A percentile compares a stretch with the other conserved stretches of the same genome.
Conservation (phyloP, 108 stramenopile species). For the Nitzschia palea region DNA sequence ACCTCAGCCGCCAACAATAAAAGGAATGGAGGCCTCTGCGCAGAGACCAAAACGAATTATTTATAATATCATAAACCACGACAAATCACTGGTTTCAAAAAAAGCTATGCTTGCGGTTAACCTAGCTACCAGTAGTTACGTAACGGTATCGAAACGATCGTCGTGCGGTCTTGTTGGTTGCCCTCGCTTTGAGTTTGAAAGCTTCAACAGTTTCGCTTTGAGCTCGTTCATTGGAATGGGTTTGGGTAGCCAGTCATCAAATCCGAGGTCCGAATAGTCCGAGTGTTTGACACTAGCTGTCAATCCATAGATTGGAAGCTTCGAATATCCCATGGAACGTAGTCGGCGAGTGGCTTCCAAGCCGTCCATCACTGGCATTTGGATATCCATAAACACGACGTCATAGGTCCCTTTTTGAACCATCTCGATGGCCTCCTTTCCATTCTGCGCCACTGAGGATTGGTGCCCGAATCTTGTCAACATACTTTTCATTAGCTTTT, state of each 20-base stretch:
- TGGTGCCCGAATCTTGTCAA: conserved; percentile 36
- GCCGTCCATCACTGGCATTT: conserved; percentile 77
- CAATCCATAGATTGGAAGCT: conserved; percentile 37
- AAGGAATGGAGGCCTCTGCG: too few relatives aligned
- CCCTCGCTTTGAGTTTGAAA: not conserved
- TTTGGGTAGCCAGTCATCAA: conserved; percentile 29
- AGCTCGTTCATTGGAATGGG: conserved; percentile 25
- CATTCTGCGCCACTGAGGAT: conserved; percentile 32
- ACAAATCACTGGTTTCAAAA: too few relatives aligned
- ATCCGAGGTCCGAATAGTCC: conserved; percentile 13
- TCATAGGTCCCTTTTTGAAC: conserved; percentile 20
- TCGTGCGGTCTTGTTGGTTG: too few relatives aligned
- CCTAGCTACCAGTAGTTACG: too few relatives aligned
- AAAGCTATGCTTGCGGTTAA: too few relatives aligned
- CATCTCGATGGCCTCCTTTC: conserved; percentile 19
- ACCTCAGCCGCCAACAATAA: too few relatives aligned
- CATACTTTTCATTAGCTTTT: conserved; percentile 40
- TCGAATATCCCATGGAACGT: conserved; percentile 1
- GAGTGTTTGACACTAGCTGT: conserved; percentile 38
- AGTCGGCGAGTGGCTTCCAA: conserved; percentile 33
- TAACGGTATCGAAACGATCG: too few relatives aligned
- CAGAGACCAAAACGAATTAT: too few relatives aligned
- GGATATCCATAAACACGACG: conserved; percentile 66
- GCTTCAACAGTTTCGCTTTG: conserved; percentile 9
- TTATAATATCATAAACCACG: too few relatives aligned